phyloP scores from a whole-genome alignment of 768 basidiomycete species.

The Daedaleopsis nitida region DNA sequence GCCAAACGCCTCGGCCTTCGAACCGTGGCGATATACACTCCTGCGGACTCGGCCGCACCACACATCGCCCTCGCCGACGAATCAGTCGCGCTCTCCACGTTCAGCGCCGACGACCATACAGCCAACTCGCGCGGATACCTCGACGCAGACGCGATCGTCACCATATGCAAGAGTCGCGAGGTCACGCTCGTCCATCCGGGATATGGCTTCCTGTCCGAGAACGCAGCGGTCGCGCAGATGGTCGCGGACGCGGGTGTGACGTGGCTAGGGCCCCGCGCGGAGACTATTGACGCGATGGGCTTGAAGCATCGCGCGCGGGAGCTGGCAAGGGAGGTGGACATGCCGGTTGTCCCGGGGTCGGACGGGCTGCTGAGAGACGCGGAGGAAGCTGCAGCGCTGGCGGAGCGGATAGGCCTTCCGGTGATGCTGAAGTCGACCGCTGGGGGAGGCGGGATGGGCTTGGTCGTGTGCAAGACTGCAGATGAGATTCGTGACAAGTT shows the following conservation, averaged over 20 bases:
- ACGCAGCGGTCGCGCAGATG: slow-evolving; percentile 52
- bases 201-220: slow-evolving; percentile 69
- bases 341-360: slow-evolving; percentile 61
- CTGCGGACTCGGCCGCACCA: slow-evolving; percentile 56
- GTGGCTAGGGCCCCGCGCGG: slow-evolving; percentile 59
- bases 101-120: slow-evolving; percentile 20
- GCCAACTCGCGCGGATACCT: slow-evolving; percentile 51
- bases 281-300: slow-evolving; percentile 56
- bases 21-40: slow-evolving; percentile 61
- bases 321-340: slow-evolving; percentile 46
- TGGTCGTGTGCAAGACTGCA: slow-evolving; percentile 53
- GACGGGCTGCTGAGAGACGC: slow-evolving; percentile 44
- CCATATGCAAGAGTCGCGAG: slow-evolving; percentile 41
- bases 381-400: slow-evolving; percentile 44
- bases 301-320: slow-evolving; percentile 60
- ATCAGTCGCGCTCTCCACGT: slow-evolving; percentile 38
- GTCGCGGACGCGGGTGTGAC: slow-evolving; percentile 51
- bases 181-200: slow-evolving; percentile 63
- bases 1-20: slow-evolving; percentile 51
- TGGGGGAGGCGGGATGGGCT: slow-evolving; percentile 72
- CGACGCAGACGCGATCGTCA: slow-evolving; percentile 38
- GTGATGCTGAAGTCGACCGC: slow-evolving; percentile 70
- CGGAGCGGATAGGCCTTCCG: slow-evolving; percentile 52
- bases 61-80: slow-evolving; percentile 62
- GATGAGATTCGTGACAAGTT: slow-evolving; percentile 41